Base-by-base conservation (phyloP, 2,329 filamentous ascomycete genomes). In the Thelonectria discophora region DNA sequence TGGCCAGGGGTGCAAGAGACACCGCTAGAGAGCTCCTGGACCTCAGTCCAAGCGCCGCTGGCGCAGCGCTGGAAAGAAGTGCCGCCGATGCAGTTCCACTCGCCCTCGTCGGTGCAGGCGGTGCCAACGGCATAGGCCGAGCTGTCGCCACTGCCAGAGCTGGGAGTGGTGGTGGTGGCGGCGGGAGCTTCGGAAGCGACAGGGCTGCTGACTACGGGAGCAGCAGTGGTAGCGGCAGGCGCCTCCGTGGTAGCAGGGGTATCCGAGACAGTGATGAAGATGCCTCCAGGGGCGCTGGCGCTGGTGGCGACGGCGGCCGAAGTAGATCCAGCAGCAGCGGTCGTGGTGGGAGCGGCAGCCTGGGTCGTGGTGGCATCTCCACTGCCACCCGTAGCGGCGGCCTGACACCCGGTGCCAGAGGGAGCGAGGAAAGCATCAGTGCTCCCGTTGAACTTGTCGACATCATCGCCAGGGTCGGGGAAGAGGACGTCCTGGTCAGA, bases 381-480 rank as follows among this genome's bases (percentile, higher is more conserved):
- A 13, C 63, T 72, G 27, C 69, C 72, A 61, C 51, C 49, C 39
- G 66, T 67, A 27, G 69, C 62, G 8, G 69, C 64, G 70, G 73
- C 21, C 65, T 55, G 27, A 63, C 71, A 66, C 2, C 54, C 64
- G 65, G 72, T 46, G 67, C 68, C 63, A 49, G 65, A 62, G 32
- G 75, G 70, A 1, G 43, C 59, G 1, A 67, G 58, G n/a, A 82
- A 73, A 39, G 72, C 76, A 40, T 77, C 71, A 46, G 76, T 72
- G 0, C 74, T 54, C 21, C 78, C 71, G 43, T 81, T 81, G 60
- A 82, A 77, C 11, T 76, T 77, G 57, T 88, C 82, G 4, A 88
- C 79, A 6, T 82, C 78, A 0, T 77, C 70, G 1, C 90, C 90
- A 0, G 90, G 86, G 51, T 86, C 74, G 13, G 89, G 88, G 77